phyloP scores from a whole-genome alignment of 352 stramenopile species.

The Phytophthora lateralis region DNA sequence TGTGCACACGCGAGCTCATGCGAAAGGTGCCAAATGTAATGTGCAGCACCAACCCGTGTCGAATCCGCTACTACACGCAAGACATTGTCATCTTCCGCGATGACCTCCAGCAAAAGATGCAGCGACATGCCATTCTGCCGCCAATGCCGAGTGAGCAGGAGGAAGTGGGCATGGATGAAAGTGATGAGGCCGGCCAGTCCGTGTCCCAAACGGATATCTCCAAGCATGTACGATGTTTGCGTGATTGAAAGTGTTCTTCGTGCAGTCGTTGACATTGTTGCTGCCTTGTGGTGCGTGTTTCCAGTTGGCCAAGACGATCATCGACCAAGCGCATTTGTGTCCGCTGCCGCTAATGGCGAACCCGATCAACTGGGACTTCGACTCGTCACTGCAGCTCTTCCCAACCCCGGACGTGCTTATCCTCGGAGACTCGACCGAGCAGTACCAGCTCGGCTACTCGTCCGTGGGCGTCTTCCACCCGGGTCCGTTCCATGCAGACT shows the following conservation, averaged over 20 bases:
- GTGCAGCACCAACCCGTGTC: slow-evolving; percentile 92
- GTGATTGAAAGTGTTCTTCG: slow-evolving; percentile 2
- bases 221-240: slow-evolving; percentile 64
- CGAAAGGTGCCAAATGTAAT: slow-evolving; percentile 74
- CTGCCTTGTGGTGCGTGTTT: slow-evolving; percentile 8
- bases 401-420: slow-evolving; percentile 91
- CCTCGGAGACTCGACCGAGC: slow-evolving; percentile 79
- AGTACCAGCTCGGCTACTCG: slow-evolving; percentile 85
- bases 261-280: slow-evolving; percentile 4
- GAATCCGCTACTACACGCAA: slow-evolving; percentile 93
- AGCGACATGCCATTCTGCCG: slow-evolving; percentile 84
- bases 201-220: slow-evolving; percentile 71
- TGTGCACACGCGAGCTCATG: slow-evolving; percentile 78
- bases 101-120: slow-evolving; percentile 92
- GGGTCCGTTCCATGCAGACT: slow-evolving; percentile 83
- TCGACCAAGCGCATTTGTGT: slow-evolving; percentile 94
- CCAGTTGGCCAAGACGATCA: slow-evolving; percentile 85
- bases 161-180: slow-evolving; percentile 28
- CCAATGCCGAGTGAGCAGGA: slow-evolving; percentile 49
- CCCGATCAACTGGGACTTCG: slow-evolving; percentile 95
- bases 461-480: slow-evolving; percentile 84
- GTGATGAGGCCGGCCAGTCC: slow-evolving; percentile 19
- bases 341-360: slow-evolving; percentile 86
- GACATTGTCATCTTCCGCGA: slow-evolving; percentile 94
- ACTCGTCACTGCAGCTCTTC: slow-evolving; percentile 93